These are phyloP conservation scores for Dactylellina cionopaga DNA, from an alignment of 2,329 filamentous ascomycete genomes.

Conservation along the genomic window DNA sequence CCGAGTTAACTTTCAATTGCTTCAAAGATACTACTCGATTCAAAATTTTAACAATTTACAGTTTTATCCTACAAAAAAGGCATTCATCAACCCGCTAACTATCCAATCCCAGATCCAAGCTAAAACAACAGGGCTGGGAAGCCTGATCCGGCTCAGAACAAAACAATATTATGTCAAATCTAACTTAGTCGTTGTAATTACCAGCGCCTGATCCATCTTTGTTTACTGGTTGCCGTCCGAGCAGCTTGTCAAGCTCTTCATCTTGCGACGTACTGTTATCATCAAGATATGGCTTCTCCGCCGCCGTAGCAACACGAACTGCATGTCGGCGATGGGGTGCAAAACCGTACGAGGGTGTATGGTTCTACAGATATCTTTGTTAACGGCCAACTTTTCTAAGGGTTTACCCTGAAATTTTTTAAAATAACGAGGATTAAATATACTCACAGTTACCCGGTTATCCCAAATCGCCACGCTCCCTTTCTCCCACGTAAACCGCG, in stretches of 20 bases:
- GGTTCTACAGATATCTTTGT: slow-evolving; percentile 61
- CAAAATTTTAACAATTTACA: no score
- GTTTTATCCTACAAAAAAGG: slow-evolving; percentile 8
- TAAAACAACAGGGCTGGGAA: neutral
- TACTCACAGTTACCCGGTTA: slow-evolving; percentile 67
- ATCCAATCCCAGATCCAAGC: neutral
- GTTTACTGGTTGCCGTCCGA: slow-evolving; percentile 65
- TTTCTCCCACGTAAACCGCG: slow-evolving; percentile 72
- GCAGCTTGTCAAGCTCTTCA: slow-evolving; percentile 65
- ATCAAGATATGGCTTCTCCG: slow-evolving; percentile 58
- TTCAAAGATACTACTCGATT: no score
- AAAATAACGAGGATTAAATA: neutral
- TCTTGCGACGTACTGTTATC: slow-evolving; percentile 65
- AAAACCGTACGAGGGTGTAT: slow-evolving; percentile 69
- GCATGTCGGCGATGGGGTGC: slow-evolving; percentile 68
- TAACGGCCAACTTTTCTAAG: neutral
- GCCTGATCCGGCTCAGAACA: neutral
- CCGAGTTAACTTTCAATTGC: no score
- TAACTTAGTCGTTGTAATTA: slow-evolving; percentile 69
- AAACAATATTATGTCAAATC: neutral
- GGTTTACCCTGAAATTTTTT: neutral
- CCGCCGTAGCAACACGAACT: slow-evolving; percentile 60
- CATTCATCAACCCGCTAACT: slow-evolving; percentile 1
- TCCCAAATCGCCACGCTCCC: slow-evolving; percentile 76
- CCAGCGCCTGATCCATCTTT: slow-evolving; percentile 67